These are phyloP conservation scores for Corymbia calophylla DNA, from an alignment of 441 rosid species.

Conservation along the genomic window DNA sequence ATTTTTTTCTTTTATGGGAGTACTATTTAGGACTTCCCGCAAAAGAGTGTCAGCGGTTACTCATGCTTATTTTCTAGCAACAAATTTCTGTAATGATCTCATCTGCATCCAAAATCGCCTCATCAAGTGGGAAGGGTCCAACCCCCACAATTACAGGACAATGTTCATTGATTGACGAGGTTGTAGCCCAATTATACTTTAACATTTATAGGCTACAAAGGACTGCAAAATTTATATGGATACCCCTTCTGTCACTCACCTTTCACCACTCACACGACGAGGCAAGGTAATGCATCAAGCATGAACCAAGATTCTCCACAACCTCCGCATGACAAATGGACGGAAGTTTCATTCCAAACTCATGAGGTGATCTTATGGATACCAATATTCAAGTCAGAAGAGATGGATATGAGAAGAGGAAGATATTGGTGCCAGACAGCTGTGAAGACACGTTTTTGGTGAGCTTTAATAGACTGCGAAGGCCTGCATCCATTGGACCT, in stretches of 20 bases:
- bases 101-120: neutral
- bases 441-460: constrained; percentile 78
- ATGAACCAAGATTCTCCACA: neutral
- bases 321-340: neutral
- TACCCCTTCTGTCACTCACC: neutral
- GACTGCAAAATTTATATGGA: neutral
- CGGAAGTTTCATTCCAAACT: neutral
- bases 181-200: neutral
- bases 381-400: constrained; percentile 82
- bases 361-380: constrained; percentile 45
- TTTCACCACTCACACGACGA: neutral
- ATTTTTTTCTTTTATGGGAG: neutral
- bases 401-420: constrained; percentile 72
- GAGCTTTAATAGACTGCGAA: constrained; percentile 78
- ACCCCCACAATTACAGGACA: neutral
- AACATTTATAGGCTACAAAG: neutral
- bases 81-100: neutral
- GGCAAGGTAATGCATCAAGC: neutral
- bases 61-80: neutral
- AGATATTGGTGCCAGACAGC: constrained; percentile 72
- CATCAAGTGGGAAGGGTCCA: neutral
- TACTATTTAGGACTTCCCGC: neutral
- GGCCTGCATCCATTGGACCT: constrained; percentile 71
- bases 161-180: neutral
- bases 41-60: neutral